Evolutionary conservation across 495 filamentous ascomycete genomes (phyloP), one percentile per base, ranked within the genome.

Genomic region (Cercophora newfieldiana): DNA sequence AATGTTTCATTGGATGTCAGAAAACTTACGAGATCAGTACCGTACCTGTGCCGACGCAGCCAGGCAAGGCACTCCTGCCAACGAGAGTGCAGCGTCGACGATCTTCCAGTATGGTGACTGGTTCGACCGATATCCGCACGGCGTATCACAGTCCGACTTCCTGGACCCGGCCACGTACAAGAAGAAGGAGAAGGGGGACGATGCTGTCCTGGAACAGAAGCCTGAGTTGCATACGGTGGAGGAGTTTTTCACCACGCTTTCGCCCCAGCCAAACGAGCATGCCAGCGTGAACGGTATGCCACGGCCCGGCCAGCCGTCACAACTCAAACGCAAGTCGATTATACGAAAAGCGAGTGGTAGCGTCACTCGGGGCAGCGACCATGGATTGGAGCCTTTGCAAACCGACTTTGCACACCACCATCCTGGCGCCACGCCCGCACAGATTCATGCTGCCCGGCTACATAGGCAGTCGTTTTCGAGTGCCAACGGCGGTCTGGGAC

Each of bases 81-180:
- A 79, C 61, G 82, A 86, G 58, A 83, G 75, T 57, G 73, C 78
- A 18, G 77, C 87, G 47, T 87, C 86, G 22, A 78, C 85, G 14
- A 91, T 97, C 75, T 94, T 97, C 79, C 94, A 97, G 72, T 99
- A 98, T 70, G 94, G 94, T 37, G 95, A 99, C 76, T 99, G 95
- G 95, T 97, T 97, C 72, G 88, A 94, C 72, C 89, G 91, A 68
- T 97, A 97, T 78, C 95, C 95, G 0, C 92, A 95, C 70, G 95
- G 95, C 12, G 91, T 97, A 22, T 91, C 91, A 28, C 85, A 89
- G 60, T 82, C 89, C 10, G 90, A 95, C 75, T 95, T 90, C 78
- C 90, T 94, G 68, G 92, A 94, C 66, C 89, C 92, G 0, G 88
- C 88, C 44, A 78, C 81, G 1, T 84, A 85, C 63, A 81, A 85